Percentiles rank a stretch among this genome's conserved stretches.
phyloP scores from a whole-genome alignment of 1,284 basidiomycete genomes.

The Cystobasidium sp. region DNA sequence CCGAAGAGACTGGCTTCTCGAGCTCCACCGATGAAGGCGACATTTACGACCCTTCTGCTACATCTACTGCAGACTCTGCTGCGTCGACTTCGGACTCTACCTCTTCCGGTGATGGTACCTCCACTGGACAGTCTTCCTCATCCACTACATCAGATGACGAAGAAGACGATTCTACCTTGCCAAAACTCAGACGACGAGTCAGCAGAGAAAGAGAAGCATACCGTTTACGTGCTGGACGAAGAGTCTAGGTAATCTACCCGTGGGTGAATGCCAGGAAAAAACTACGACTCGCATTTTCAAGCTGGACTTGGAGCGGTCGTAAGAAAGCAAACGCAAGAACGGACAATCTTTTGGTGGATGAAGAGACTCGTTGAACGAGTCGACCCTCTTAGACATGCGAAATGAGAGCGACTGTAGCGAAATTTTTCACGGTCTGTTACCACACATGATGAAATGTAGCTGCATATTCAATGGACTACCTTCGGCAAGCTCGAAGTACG shows the following conservation, averaged over 20 bases:
- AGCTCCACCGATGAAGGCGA: background rate
- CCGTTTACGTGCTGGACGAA: background rate
- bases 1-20: constrained; percentile 6
- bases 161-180: background rate
- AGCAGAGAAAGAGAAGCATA: constrained; percentile 5
- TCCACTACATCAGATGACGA: background rate
- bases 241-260: background rate
- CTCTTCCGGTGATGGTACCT: background rate
- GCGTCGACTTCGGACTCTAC: constrained; percentile 3
- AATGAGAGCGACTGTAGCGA: no score
- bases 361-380: no score
- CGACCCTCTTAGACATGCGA: no score
- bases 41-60: constrained; percentile 1
- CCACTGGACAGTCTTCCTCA: background rate
- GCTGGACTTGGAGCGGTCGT: background rate
- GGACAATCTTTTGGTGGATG: no score
- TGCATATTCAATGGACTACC: no score
- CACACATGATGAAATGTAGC: no score
- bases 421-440: no score
- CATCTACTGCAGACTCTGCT: constrained; percentile 2
- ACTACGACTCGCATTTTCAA: background rate
- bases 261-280: background rate
- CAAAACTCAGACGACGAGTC: constrained; percentile 11
- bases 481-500: no score
- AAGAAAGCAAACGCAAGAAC: no score